A percentile compares a stretch with the other conserved stretches of the same genome.
Conservation (phyloP, 176 grass and related monocot species). For the Aegilops sharonensis region DNA sequence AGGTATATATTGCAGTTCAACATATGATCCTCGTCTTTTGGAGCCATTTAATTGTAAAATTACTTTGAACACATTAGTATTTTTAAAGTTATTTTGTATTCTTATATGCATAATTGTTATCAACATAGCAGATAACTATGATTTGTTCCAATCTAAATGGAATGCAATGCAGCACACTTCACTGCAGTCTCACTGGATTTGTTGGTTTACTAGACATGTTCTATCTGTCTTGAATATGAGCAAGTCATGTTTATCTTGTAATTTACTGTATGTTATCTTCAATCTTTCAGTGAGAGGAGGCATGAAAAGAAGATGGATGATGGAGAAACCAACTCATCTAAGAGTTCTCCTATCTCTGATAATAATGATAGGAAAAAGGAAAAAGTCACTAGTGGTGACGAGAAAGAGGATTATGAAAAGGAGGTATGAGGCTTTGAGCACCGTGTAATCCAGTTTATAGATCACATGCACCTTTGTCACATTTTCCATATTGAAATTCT, state of each 20-base stretch:
- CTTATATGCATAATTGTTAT: not conserved
- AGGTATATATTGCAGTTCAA: constrained; percentile 32
- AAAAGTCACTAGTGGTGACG: constrained; percentile 48
- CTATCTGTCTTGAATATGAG: not conserved
- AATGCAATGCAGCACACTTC: not conserved
- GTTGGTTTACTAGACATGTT: not conserved
- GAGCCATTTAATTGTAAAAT: constrained; percentile 21
- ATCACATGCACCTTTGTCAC: not conserved
- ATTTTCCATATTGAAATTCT: constrained; percentile 14
- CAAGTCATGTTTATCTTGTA: constrained; percentile 12
- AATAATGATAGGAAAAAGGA: constrained; percentile 56
- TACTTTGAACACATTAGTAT: not conserved
- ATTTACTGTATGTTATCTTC: constrained; percentile 9
- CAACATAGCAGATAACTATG: not conserved
- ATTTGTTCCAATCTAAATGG: constrained; percentile 2
- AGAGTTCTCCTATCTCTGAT: constrained; percentile 61
- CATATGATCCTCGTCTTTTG: constrained; percentile 1
- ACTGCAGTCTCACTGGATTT: not conserved
- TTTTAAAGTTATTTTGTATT: not conserved
- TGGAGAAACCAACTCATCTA: constrained; percentile 68
- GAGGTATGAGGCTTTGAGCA: constrained; percentile 42
- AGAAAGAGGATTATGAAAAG: constrained; percentile 59
- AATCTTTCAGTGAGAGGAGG: constrained; percentile 59
- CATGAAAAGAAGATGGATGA: constrained; percentile 68
- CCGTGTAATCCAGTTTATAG: constrained; percentile 10